Evolutionary conservation across 192 early-diverging fungal genomes (phyloP).

Genomic region (Coemansia sp.): DNA sequence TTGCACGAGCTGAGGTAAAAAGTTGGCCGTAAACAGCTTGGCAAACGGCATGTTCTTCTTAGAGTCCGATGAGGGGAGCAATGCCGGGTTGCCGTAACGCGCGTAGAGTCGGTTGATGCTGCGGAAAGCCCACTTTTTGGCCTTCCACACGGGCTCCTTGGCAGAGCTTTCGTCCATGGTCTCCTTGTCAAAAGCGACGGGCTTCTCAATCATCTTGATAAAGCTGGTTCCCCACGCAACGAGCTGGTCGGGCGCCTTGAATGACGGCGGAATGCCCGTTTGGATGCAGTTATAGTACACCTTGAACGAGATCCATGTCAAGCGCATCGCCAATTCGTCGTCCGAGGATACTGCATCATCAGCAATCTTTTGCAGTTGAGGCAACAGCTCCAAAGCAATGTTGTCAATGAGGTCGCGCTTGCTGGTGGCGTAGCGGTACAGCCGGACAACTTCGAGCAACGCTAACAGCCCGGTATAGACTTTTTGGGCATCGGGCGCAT

Average conservation of each 20-base stretch:
- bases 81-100: conserved; percentile 70
- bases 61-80: conserved; percentile 52
- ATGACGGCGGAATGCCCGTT: conserved; percentile 45
- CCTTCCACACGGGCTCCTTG: conserved; percentile 85
- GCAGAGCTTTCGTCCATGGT: conserved; percentile 67
- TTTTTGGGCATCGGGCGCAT: conserved; percentile 62
- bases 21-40: conserved; percentile 79
- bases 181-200: conserved; percentile 60
- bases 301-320: conserved; percentile 84
- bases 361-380: conserved; percentile 75
- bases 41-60: conserved; percentile 66
- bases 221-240: conserved; percentile 89
- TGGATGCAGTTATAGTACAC: conserved; percentile 74
- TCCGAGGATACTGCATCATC: conserved; percentile 59
- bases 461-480: conserved; percentile 79
- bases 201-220: conserved; percentile 73
- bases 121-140: conserved; percentile 92
- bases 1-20: conserved; percentile 85
- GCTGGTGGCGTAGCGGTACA: conserved; percentile 69
- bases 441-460: conserved; percentile 75
- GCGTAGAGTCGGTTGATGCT: conserved; percentile 83
- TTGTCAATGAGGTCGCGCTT: conserved; percentile 67
- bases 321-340: conserved; percentile 74
- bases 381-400: conserved; percentile 74
- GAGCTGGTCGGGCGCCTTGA: conserved; percentile 68